Percentiles rank a stretch among this genome's conserved stretches.
These are phyloP conservation scores for Vitis hybrid DNA, from an alignment of 177 flowering plant genomes.

Conservation along the genomic window DNA sequence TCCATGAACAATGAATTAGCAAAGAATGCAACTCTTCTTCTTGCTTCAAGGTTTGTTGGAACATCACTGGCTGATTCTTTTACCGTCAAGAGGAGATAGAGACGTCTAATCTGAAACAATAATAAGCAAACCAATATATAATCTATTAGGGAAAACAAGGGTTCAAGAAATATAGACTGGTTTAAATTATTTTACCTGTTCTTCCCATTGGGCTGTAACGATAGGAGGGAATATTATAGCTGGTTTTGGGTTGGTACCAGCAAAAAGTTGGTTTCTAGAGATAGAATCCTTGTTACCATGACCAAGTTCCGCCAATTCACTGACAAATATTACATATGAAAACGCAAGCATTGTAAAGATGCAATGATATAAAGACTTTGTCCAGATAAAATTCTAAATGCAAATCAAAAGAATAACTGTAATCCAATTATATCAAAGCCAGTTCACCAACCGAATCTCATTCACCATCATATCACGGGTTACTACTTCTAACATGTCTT, in stretches of 20 bases:
- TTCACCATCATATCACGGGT: constrained; percentile 99
- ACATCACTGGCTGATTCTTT: constrained; percentile 88
- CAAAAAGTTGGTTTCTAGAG: constrained; percentile 83
- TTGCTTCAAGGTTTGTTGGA: constrained; percentile 95
- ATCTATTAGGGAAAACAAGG: not conserved
- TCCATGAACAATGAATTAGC: constrained; percentile 94
- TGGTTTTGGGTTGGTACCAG: constrained; percentile 71
- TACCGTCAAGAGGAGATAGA: constrained; percentile 81
- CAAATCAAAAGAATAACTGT: not conserved
- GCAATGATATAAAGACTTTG: not conserved
- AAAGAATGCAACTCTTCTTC: constrained; percentile 85
- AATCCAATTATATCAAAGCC: constrained; percentile 3
- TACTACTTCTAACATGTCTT: constrained; percentile 97
- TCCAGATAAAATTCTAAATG: not conserved
- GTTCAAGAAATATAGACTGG: too few relatives aligned
- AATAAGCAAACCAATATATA: not conserved
- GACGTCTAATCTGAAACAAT: constrained; percentile 64
- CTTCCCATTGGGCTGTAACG: constrained; percentile 92
- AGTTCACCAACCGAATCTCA: constrained; percentile 73
- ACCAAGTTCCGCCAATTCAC: constrained; percentile 88
- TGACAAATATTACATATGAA: constrained; percentile 23
- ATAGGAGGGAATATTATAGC: constrained; percentile 80
- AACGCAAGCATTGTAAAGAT: constrained; percentile 1
- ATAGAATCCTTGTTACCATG: constrained; percentile 77
- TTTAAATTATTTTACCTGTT: constrained; percentile 57